Evolutionary conservation across 768 basidiomycete species (phyloP).

Genomic region (Pleurotus pulmonarius): DNA sequence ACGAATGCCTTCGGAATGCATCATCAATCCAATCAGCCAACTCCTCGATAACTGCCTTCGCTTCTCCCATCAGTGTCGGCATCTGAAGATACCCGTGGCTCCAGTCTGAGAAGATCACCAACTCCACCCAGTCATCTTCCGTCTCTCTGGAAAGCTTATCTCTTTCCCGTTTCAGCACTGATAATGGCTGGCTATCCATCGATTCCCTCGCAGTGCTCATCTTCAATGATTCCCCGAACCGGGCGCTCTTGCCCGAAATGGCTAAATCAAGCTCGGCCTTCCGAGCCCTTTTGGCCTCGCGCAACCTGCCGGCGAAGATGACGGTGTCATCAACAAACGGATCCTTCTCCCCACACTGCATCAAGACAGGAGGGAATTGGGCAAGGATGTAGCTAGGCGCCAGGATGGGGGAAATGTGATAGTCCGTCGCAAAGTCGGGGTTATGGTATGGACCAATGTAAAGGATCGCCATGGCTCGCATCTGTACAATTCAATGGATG

Average conservation of each 20-base stretch:
- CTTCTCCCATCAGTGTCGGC: conserved; percentile 82
- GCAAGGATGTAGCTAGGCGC: conserved; percentile 81
- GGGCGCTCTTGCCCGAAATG: conserved; percentile 57
- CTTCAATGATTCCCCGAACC: conserved; percentile 58
- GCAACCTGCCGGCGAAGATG: conserved; percentile 91
- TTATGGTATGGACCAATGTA: conserved; percentile 93
- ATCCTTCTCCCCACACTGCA: conserved; percentile 93
- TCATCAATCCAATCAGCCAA: conserved; percentile 90
- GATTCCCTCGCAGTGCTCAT: conserved; percentile 44
- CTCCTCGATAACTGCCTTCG: conserved; percentile 70
- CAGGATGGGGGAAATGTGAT: conserved; percentile 93
- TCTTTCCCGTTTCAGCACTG: conserved; percentile 52
- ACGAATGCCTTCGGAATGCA: conserved; percentile 50
- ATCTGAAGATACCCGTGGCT: conserved; percentile 97
- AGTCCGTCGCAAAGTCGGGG: conserved; percentile 94
- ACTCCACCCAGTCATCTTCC: conserved; percentile 94
- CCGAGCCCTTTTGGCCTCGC: conserved; percentile 88
- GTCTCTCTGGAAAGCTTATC: conserved; percentile 61
- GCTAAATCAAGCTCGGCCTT: conserved; percentile 67
- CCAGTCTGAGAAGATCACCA: conserved; percentile 94
- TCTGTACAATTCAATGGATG: conserved; percentile 46
- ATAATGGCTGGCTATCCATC: conserved; percentile 26
- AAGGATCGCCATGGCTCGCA: conserved; percentile 98
- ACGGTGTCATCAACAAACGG: conserved; percentile 98
- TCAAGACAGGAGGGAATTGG: conserved; percentile 88